Evolutionary conservation across 164 flowering plant species (phyloP), one percentile per base, ranked within the genome.

Genomic region (Warburgia ugandensis): DNA sequence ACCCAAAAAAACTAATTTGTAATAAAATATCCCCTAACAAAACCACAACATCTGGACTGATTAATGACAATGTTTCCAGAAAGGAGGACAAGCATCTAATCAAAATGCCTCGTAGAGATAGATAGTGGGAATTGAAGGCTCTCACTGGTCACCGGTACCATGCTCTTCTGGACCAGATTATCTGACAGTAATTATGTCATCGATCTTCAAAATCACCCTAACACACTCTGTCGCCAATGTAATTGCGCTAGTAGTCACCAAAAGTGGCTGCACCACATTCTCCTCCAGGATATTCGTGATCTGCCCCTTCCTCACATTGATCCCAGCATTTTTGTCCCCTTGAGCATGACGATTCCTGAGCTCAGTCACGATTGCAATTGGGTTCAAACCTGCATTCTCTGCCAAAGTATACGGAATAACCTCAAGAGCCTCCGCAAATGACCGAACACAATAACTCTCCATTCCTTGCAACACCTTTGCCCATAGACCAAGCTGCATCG

Each of bases 231-330:
- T 81, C 2, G 98, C 95, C 59, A 91, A 62, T 8, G 84, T 55
- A 37, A 91, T 73, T 0, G 98, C 98, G 57, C 98, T 91, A 0
- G 96, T 91, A 71, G 92, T 85, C 60, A 91, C 98, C n/a, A 91
- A 83, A 65, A 91, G 66, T 1, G 98, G 98, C 77, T 91, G 98
- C 58, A 91, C 90, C 63, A 91, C 98, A 68, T 91, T 91, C 73
- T 91, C 98, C 75, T 91, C 96, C 74, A 85, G 65, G 58, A 91
- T 91, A 64, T 91, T 85, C 20, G 96, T 87, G 41, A 87, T 85
- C 72, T 87, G 95, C 26, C 98, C 98, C 72, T 91, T 91, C 77
- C 98, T 80, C 56, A 91, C 98, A 68, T 91, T 91, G 71, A 91
- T 91, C 41, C 96, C 98, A 2, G 98, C 73, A 70, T 87, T 87